Evolutionary conservation across 208 protist genomes (phyloP).

Genomic region (Angomonas ambiguus): DNA sequence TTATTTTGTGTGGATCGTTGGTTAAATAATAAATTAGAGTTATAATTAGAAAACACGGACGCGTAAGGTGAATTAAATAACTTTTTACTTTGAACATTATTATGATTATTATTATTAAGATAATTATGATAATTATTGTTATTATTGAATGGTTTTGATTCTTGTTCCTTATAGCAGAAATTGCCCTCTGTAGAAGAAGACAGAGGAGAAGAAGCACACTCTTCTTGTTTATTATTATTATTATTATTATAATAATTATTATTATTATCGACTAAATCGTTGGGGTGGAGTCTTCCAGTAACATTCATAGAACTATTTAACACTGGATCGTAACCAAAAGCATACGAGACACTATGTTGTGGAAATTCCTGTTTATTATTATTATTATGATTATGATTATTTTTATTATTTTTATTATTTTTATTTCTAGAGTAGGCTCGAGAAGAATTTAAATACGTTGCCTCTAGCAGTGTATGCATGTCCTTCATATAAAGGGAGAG

Average conservation of each 20-base stretch:
- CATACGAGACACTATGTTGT: background rate
- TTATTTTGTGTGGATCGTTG: background rate
- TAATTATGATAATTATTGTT: no score
- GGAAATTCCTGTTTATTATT: no score
- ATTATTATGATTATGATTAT: background rate
- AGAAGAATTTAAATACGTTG: no score
- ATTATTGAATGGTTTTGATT: no score
- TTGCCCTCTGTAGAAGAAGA: no score
- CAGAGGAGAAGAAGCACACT: no score
- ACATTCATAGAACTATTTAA: background rate
- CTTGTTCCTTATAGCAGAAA: no score
- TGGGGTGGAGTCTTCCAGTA: background rate
- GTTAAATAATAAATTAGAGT: background rate
- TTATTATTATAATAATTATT: conserved; percentile 4
- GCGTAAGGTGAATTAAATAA: background rate
- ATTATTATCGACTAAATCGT: background rate
- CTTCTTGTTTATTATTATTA: no score
- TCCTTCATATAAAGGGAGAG: background rate
- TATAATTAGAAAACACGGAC: background rate
- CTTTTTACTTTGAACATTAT: no score
- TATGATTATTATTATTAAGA: no score
- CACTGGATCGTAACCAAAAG: background rate
- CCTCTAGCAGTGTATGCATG: background rate
- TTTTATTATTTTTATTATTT: conserved; percentile 2
- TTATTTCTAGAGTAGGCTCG: background rate